Base-by-base conservation (phyloP, 352 stramenopile species). In the Pythium pyrilobum region DNA sequence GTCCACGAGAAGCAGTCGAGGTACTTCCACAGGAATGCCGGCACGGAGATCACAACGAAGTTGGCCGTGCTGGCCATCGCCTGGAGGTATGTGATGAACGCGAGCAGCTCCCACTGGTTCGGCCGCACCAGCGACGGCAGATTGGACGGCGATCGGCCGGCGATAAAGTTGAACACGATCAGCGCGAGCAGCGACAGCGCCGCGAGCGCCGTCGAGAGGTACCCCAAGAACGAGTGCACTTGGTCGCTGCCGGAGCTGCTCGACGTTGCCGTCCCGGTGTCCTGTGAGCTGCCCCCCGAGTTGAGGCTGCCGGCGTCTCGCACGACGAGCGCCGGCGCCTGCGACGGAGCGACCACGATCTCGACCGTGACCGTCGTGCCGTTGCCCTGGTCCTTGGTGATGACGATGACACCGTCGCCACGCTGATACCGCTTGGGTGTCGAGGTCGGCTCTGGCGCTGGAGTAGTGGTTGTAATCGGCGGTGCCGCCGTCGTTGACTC, bases 91-190 rank as follows among this genome's bases (percentile, higher is more conserved):
- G 48, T 56, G 41, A 69, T 50, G 42, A 62, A 67, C 10, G 46
- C 28, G 1, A 67, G 41, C 36, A 72, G 32, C 24, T 72, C 65
- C 65, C 60, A 72, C 25, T 60, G 53, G 53, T 67, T 64, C 13
- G 60, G 59, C 45, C 21, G 31, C 43, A 28, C 24, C 21, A 49
- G 27, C 15, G 27, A 13, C 6, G 59, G 52, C 33, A 59, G n/a
- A n/a, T n/a, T n/a, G n/a, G n/a, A n/a, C n/a, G n/a, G n/a, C n/a
- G n/a, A n/a, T n/a, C n/a, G n/a, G n/a, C n/a, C n/a, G n/a, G n/a
- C n/a, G n/a, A n/a, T n/a, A n/a, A n/a, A n/a, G n/a, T n/a, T n/a
- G n/a, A n/a, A n/a, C 38, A 66, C 59, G 28, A 51, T n/a, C 9
- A 68, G 46, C 16, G 45, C 59, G 15, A 64, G 27, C 13, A 67